Conservation (phyloP, 768 basidiomycete species). For the Albatrellus ellisii region DNA sequence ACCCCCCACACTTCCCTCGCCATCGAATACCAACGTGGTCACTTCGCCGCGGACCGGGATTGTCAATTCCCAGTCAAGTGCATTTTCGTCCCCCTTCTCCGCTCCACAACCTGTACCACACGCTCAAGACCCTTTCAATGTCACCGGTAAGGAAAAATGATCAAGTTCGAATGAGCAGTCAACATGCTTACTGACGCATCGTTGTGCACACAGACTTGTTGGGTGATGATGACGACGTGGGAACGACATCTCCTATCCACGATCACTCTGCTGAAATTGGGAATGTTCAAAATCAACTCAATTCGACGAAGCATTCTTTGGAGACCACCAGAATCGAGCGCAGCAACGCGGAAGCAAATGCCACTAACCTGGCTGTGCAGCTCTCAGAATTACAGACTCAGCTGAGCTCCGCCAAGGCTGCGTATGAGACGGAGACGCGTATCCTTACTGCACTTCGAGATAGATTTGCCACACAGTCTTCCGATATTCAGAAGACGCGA, state of each 20-base stretch:
- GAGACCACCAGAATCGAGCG: slow-evolving; percentile 56
- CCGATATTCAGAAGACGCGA: slow-evolving; percentile 56
- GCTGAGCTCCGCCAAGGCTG: slow-evolving; percentile 68
- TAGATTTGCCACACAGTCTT: slow-evolving; percentile 49
- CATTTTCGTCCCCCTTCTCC: slow-evolving; percentile 2
- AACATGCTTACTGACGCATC: slow-evolving; percentile 1
- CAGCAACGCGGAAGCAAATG: slow-evolving; percentile 43
- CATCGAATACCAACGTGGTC: slow-evolving; percentile 23
- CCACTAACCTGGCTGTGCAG: slow-evolving; percentile 59
- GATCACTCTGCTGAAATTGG: slow-evolving; percentile 81
- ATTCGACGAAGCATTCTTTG: slow-evolving; percentile 64
- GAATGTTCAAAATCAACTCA: slow-evolving; percentile 74
- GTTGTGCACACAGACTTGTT: slow-evolving; percentile 40
- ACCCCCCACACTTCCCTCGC: slow-evolving; percentile 21
- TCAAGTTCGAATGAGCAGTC: neutral
- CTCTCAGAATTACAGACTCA: slow-evolving; percentile 75
- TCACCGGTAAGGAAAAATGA: slow-evolving; percentile 20
- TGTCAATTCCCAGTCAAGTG: neutral
- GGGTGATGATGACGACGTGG: slow-evolving; percentile 56
- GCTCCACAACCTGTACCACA: slow-evolving; percentile 14
- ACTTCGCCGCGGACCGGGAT: slow-evolving; percentile 7
- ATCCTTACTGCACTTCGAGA: slow-evolving; percentile 56
- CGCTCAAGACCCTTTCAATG: slow-evolving; percentile 38
- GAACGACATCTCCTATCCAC: slow-evolving; percentile 38
- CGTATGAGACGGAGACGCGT: slow-evolving; percentile 76